A percentile compares a stretch with the other conserved stretches of the same genome.
Evolutionary conservation across 805 yeast species (phyloP).

Genomic region (Isabelozyma heimii): DNA sequence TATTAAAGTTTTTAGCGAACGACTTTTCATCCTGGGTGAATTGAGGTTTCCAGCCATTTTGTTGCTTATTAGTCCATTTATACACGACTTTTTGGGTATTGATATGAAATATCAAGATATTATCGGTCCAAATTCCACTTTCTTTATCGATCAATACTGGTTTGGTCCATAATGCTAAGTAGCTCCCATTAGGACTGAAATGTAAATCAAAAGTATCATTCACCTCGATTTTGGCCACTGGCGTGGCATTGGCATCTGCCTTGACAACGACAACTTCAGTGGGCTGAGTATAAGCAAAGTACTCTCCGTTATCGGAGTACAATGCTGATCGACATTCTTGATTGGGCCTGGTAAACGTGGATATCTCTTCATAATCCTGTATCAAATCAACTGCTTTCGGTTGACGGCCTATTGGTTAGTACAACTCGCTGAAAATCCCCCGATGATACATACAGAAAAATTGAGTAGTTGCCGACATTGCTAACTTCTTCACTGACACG

Average conservation of each 20-base stretch:
- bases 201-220: conserved; percentile 75
- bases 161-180: conserved; percentile 84
- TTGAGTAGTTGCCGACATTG: conserved; percentile 26
- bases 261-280: conserved; percentile 54
- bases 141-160: conserved; percentile 65
- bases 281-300: conserved; percentile 73
- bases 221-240: conserved; percentile 45
- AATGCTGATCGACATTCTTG: conserved; percentile 59
- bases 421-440: neutral
- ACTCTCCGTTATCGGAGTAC: conserved; percentile 66
- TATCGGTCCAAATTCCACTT: conserved; percentile 71
- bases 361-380: conserved; percentile 37
- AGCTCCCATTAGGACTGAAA: conserved; percentile 87
- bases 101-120: conserved; percentile 74
- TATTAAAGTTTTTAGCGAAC: conserved; percentile 57
- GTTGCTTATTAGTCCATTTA: conserved; percentile 74
- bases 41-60: conserved; percentile 91
- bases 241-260: conserved; percentile 39
- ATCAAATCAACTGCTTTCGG: conserved; percentile 55
- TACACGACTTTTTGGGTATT: conserved; percentile 46
- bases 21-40: conserved; percentile 77
- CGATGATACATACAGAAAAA: conserved; percentile 1
- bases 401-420: conserved; percentile 47
- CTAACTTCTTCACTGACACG: neutral
- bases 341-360: conserved; percentile 32